Evolutionary conservation across 805 yeast genomes (phyloP).

Genomic region (Saccharomyces eubayanus): DNA sequence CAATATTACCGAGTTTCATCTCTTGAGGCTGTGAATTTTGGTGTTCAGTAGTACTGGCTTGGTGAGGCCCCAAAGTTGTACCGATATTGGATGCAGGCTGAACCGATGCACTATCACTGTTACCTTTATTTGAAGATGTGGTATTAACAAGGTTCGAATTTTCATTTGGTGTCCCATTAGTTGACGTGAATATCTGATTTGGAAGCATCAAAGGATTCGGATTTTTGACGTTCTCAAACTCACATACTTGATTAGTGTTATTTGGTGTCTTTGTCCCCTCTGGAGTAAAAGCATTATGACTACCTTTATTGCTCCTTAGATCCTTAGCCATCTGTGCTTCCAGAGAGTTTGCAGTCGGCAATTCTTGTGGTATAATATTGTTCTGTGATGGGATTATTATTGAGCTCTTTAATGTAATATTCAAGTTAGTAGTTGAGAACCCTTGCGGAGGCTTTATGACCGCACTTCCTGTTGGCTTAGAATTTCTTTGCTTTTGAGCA

Average conservation of each 20-base stretch:
- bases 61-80: neutral
- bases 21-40: neutral
- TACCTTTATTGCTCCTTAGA: neutral
- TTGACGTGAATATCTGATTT: neutral
- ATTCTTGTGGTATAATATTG: neutral
- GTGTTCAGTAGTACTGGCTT: constrained; percentile 1
- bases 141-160: neutral
- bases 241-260: neutral
- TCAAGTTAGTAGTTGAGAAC: neutral
- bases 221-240: neutral
- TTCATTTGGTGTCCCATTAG: neutral
- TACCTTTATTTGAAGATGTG: neutral
- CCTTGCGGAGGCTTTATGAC: neutral
- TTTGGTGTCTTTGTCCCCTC: neutral
- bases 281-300: neutral
- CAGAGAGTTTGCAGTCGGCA: neutral
- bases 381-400: neutral
- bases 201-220: neutral
- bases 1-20: neutral
- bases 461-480: neutral
- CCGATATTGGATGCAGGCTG: neutral
- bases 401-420: neutral
- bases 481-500: neutral
- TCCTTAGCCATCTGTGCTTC: neutral
- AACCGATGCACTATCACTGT: neutral